Percentiles rank a stretch among this genome's conserved stretches.
Conservation (phyloP, 495 filamentous ascomycete species). For the Trichocladium antarcticum region DNA sequence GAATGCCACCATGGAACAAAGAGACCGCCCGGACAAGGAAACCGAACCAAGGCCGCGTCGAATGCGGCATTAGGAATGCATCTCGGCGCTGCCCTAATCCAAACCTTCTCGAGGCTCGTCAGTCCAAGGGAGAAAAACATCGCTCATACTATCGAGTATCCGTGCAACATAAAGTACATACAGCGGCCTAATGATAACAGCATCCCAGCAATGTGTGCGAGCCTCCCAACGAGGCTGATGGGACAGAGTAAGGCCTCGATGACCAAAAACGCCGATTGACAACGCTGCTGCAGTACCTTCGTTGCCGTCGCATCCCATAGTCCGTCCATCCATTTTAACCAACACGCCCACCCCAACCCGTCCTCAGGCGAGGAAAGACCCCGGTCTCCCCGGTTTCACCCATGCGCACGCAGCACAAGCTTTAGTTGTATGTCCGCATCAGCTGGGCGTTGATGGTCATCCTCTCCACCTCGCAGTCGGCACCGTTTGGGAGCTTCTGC, state of each 20-base stretch:
- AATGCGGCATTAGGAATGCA: neutral
- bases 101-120: no score
- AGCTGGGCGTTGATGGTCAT: conserved; percentile 35
- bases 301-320: neutral
- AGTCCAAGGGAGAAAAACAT: no score
- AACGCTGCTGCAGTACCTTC: neutral
- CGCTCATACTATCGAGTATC: neutral
- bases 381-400: neutral
- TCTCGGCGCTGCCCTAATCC: neutral
- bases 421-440: conserved; percentile 10
- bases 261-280: neutral
- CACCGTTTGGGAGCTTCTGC: conserved; percentile 42
- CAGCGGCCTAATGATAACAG: neutral
- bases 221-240: neutral
- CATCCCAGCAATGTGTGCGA: neutral
- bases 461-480: conserved; percentile 57
- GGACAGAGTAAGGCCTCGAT: neutral
- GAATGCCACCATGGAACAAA: neutral
- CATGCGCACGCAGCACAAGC: neutral
- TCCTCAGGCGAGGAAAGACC: neutral
- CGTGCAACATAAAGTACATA: neutral
- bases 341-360: neutral
- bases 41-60: neutral
- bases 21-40: neutral
- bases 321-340: neutral